phyloP scores from a whole-genome alignment of 2,329 filamentous ascomycete species.

The Stagonosporopsis tanaceti region DNA sequence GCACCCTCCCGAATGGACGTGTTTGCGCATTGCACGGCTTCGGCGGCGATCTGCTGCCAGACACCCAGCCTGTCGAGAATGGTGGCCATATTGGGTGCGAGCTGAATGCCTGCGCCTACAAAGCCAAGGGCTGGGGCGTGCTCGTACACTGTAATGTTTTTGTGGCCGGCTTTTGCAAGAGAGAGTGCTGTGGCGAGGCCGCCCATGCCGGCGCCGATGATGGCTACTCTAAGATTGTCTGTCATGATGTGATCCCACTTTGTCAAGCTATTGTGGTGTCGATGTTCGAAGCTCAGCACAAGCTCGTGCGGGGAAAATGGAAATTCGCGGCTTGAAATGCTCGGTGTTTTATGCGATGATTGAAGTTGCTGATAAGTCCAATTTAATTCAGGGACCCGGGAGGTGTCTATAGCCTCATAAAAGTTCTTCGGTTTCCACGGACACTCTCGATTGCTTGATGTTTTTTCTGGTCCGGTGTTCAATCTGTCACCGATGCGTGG shows the following conservation, averaged over 20 bases:
- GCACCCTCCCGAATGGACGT: constrained; percentile 79
- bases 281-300: not conserved
- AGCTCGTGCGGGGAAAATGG: not conserved
- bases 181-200: constrained; percentile 76
- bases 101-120: constrained; percentile 84
- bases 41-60: constrained; percentile 73
- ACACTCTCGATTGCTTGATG: constrained; percentile 1
- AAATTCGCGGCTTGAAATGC: not conserved
- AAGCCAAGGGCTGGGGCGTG: constrained; percentile 77
- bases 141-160: constrained; percentile 76
- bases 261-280: not conserved
- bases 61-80: constrained; percentile 77
- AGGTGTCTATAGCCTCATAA: not conserved
- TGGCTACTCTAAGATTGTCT: constrained; percentile 41
- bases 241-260: constrained; percentile 32
- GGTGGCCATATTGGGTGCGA: constrained; percentile 82
- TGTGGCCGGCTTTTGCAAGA: constrained; percentile 79
- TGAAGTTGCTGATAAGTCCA: not conserved
- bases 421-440: not conserved
- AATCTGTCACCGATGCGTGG: constrained; percentile 19
- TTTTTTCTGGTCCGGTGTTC: constrained; percentile 14
- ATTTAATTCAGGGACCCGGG: not conserved
- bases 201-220: constrained; percentile 72
- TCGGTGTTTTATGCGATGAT: not conserved
- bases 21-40: constrained; percentile 74